A percentile compares a stretch with the other conserved stretches of the same genome.
Evolutionary conservation across 2,329 filamentous ascomycete genomes (phyloP).

Genomic region (Hypoxylon sp.): DNA sequence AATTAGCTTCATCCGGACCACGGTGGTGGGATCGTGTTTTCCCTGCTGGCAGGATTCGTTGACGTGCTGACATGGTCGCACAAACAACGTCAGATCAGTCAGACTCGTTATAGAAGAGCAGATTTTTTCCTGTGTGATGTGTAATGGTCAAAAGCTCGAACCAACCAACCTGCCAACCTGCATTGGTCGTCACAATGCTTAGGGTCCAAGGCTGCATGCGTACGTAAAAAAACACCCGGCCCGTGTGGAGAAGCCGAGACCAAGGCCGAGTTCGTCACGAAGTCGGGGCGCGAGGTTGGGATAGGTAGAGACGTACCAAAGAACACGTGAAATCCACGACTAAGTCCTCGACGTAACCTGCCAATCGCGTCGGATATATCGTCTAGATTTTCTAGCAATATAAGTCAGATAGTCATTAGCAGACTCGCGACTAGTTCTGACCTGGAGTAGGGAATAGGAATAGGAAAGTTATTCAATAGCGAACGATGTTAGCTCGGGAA

Average conservation of each 20-base stretch:
- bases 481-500: conserved; percentile 21
- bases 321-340: conserved; percentile 12
- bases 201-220: background rate
- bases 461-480: background rate
- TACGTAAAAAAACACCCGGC: conserved; percentile 9
- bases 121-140: conserved; percentile 24
- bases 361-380: conserved; percentile 14
- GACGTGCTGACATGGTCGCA: conserved; percentile 26
- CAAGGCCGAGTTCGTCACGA: conserved; percentile 15
- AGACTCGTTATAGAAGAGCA: background rate
- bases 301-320: background rate
- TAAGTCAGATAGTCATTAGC: conserved; percentile 8
- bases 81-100: conserved; percentile 27
- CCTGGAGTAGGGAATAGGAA: background rate
- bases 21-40: conserved; percentile 39
- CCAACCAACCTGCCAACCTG: too few species aligned
- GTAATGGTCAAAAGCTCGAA: conserved; percentile 7
- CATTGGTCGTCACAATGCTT: conserved; percentile 21
- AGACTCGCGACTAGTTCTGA: background rate
- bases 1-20: conserved; percentile 36
- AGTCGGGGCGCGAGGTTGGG: conserved; percentile 2
- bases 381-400: conserved; percentile 13
- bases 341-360: conserved; percentile 9
- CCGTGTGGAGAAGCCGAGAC: conserved; percentile 20
- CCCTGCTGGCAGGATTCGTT: conserved; percentile 18